Evolutionary conservation across 2,329 filamentous ascomycete species (phyloP), one percentile per base, ranked within the genome.

Genomic region (Diaporthe citri): DNA sequence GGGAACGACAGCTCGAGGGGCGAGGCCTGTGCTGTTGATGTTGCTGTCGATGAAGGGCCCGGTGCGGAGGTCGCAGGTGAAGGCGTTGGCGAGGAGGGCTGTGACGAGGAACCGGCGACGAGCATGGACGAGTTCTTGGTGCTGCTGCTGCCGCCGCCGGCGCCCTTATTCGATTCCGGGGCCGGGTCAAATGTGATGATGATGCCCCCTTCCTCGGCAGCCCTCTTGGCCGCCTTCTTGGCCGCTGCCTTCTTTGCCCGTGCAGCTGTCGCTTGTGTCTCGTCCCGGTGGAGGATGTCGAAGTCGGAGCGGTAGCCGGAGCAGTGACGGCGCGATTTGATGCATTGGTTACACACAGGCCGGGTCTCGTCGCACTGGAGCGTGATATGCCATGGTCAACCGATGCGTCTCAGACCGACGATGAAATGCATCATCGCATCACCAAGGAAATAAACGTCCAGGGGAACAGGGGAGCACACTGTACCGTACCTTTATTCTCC

Each of bases 261-360:
- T 76, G 88, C 87, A 79, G 92, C 91, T 43, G 92, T 93, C 1
- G 91, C 91, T 77, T 90, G 89, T 34, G 92, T 94, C 84, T 94
- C 92, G 81, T 94, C 93, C 73, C 93, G 90, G 78, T 94, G 93
- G 71, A 94, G 89, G 25, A 94, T 84, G 78, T 94, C 93, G 78
- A 94, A 93, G 77, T 93, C 91, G 79, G 93, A 90, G 80, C 91
- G 91, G 82, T 93, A 93, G 56, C 92, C 92, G 4, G 91, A 91
- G 79, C 91, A 93, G 77, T 88, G 86, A 46, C 91, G 88, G 74
- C 89, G 87, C 48, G 91, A 92, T 79, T 92, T 93, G 77, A 87
- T 84, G 79, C 91, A 93, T 80, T 93, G 91, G 48, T 88, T 89
- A 82, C 91, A 93, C 4, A 88, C 90, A 13, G 91, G 91, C 76